A percentile compares a stretch with the other conserved stretches of the same genome.
These are phyloP conservation scores for Metschnikowia shivogae DNA, from an alignment of 805 yeast species.

Conservation along the genomic window DNA sequence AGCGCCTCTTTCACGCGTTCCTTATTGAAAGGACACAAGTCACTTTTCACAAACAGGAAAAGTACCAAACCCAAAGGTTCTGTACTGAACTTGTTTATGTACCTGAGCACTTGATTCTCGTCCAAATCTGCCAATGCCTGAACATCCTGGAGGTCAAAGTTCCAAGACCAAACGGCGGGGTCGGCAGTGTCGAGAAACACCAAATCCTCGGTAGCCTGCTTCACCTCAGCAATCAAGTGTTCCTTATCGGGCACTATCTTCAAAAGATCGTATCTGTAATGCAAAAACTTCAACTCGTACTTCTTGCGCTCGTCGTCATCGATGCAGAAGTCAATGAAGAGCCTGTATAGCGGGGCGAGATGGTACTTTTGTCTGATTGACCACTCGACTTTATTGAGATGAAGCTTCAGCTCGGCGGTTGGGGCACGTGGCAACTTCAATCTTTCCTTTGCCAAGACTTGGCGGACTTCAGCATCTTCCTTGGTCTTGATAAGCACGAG, in stretches of 20 bases:
- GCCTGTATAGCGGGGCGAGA: constrained; percentile 50
- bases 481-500: constrained; percentile 35
- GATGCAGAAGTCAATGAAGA: constrained; percentile 51
- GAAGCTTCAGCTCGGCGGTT: constrained; percentile 37
- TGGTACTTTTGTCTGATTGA: constrained; percentile 46
- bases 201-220: constrained; percentile 65
- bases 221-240: constrained; percentile 38
- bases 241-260: constrained; percentile 51
- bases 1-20: constrained; percentile 20
- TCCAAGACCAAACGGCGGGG: constrained; percentile 65
- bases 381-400: constrained; percentile 41
- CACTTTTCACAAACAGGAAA: constrained; percentile 62
- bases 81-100: constrained; percentile 51
- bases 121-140: constrained; percentile 47
- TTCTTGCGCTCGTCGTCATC: constrained; percentile 58
- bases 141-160: constrained; percentile 71
- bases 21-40: constrained; percentile 57
- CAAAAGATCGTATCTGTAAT: constrained; percentile 52
- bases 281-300: constrained; percentile 58
- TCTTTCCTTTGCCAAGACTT: constrained; percentile 43
- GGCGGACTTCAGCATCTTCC: constrained; percentile 42
- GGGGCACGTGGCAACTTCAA: constrained; percentile 44
- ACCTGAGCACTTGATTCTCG: constrained; percentile 41
- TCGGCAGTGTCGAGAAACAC: constrained; percentile 61
- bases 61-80: constrained; percentile 62